Base-by-base conservation (phyloP, 148 eudicot genomes). In the Dianthus caryophyllus region DNA sequence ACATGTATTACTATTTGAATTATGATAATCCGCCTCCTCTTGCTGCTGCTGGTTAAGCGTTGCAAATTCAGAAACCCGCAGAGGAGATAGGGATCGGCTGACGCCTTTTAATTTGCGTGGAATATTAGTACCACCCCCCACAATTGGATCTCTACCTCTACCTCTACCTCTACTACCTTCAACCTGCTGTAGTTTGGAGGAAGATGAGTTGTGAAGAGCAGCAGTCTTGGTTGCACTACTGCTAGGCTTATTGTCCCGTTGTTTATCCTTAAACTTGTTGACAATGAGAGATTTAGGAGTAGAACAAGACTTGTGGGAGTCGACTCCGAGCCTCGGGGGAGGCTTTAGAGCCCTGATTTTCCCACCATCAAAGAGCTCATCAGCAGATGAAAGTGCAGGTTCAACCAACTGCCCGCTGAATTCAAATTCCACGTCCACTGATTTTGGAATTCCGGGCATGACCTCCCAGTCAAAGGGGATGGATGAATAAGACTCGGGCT, bases 401-500 rank as follows among this genome's bases (percentile, higher is more conserved):
- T 33, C n/a, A 18, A 50, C 48, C 75, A 84, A 43, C 11, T 83
- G 84, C n/a, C 85, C 84, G 66, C 84, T 79, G 61, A 86, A 86
- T 25, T 84, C 74, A 57, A 91, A 91, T 11, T 84, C 89, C 51
- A 2, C 33, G 9, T 18, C 54, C n/a, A 18, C 11, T 38, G 53
- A 24, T 64, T 76, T 74, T 7, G 84, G 76, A 10, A 65, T 66
- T 1, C 80, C 78, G 4, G 80, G 80, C 64, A 61, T 71, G 13
- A 61, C 56, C 50, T 81, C 87, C 84, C 85, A 77, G 29, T 48
- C 17, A 70, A 80, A 80, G 26, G 88, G 84, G 10, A 77, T 73
- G 8, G 74, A 47, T 9, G 76, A 68, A 4, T 10, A 50, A n/a
- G 53, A 24, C 16, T n/a, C 20, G 11, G 13, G 4, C 0, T 25